Percentiles rank a stretch among this genome's conserved stretches.
Evolutionary conservation across 2,329 filamentous ascomycete species (phyloP).

Genomic region (Trematosphaeria pertusa): DNA sequence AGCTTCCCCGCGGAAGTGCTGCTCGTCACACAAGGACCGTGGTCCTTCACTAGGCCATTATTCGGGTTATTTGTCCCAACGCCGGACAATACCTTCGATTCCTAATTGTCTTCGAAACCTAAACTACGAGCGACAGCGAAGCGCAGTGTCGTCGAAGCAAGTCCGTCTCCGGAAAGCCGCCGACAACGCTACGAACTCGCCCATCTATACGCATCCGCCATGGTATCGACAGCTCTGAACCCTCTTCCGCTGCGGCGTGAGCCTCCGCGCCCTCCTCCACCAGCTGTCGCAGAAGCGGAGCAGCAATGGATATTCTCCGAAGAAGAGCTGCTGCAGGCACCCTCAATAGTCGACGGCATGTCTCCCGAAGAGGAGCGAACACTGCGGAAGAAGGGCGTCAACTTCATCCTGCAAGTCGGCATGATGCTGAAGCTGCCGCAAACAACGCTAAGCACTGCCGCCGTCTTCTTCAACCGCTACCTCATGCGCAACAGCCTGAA

Average conservation of each 20-base stretch:
- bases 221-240: slow-evolving; percentile 37
- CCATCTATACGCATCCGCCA: no score
- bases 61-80: no score
- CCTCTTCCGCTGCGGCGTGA: slow-evolving; percentile 33
- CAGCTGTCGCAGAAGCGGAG: slow-evolving; percentile 62
- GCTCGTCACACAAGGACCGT: no score
- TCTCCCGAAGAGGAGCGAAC: slow-evolving; percentile 77
- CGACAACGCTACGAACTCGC: no score
- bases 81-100: no score
- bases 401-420: slow-evolving; percentile 94
- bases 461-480: slow-evolving; percentile 94
- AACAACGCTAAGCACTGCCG: slow-evolving; percentile 88
- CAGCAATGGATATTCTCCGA: slow-evolving; percentile 89
- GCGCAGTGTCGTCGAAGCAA: no score
- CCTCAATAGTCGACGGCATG: slow-evolving; percentile 85
- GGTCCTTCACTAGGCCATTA: no score
- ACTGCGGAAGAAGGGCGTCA: slow-evolving; percentile 87
- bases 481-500: slow-evolving; percentile 90
- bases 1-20: no score
- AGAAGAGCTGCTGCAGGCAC: slow-evolving; percentile 81
- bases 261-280: slow-evolving; percentile 46
- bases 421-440: slow-evolving; percentile 92
- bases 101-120: no score
- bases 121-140: no score
- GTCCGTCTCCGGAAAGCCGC: no score